Evolutionary conservation across 495 filamentous ascomycete genomes (phyloP).

Genomic region (Neurospora discreta): DNA sequence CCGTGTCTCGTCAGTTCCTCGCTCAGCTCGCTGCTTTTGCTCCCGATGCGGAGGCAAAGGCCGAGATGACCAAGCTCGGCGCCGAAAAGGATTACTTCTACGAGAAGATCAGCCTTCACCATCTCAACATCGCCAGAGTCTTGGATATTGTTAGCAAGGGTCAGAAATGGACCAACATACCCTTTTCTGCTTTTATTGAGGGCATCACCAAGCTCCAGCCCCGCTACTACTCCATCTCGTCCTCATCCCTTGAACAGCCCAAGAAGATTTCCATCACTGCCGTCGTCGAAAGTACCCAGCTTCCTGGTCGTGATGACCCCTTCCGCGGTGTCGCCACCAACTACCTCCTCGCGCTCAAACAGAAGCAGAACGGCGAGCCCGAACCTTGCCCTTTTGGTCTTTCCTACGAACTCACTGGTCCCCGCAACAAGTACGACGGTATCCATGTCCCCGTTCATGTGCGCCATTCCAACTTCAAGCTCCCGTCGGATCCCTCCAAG

Average conservation of each 20-base stretch:
- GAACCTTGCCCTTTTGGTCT: conserved; percentile 77
- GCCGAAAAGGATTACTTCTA: conserved; percentile 95
- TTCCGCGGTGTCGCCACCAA: conserved; percentile 96
- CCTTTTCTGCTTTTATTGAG: conserved; percentile 93
- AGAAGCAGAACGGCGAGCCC: conserved; percentile 90
- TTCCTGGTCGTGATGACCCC: conserved; percentile 68
- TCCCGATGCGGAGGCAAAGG: conserved; percentile 70
- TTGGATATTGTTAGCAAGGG: conserved; percentile 61
- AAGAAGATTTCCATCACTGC: conserved; percentile 90
- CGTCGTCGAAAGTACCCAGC: conserved; percentile 72
- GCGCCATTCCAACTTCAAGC: conserved; percentile 97
- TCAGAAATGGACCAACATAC: conserved; percentile 68
- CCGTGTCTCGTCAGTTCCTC: conserved; percentile 93
- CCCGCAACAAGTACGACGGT: conserved; percentile 94
- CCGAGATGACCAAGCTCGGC: conserved; percentile 79
- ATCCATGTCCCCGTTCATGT: conserved; percentile 93
- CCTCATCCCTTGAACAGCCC: conserved; percentile 87
- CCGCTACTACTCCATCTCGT: conserved; percentile 98
- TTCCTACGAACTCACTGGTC: conserved; percentile 80
- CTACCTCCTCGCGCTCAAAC: conserved; percentile 89
- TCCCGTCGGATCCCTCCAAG: conserved; percentile 88
- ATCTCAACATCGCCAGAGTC: conserved; percentile 83
- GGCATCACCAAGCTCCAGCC: conserved; percentile 90
- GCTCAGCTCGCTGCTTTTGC: conserved; percentile 81
- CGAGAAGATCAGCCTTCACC: conserved; percentile 67